These are phyloP conservation scores for Trichophyton verrucosum DNA, from an alignment of 2,329 filamentous ascomycete species.

Conservation along the genomic window DNA sequence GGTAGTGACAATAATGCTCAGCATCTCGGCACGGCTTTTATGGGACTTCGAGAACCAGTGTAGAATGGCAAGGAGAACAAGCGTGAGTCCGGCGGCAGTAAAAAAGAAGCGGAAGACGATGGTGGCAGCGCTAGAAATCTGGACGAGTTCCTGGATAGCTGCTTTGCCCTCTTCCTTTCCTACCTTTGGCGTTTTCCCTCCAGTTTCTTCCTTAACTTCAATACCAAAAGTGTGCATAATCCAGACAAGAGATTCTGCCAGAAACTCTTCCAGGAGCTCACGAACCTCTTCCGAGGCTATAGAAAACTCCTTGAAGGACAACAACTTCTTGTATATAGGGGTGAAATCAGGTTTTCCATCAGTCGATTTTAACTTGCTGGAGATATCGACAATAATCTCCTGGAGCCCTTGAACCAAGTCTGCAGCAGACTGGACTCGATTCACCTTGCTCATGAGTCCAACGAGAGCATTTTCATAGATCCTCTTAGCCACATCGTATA, in stretches of 20 bases:
- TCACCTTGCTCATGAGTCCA: neutral
- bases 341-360: conserved; percentile 8
- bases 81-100: conserved; percentile 24
- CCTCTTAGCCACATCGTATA: conserved; percentile 26
- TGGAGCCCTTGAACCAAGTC: conserved; percentile 5
- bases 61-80: conserved; percentile 24
- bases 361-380: conserved; percentile 1
- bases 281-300: neutral
- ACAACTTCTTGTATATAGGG: conserved; percentile 7
- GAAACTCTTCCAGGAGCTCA: conserved; percentile 2
- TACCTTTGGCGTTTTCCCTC: neutral
- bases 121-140: neutral
- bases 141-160: neutral
- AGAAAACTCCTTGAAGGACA: neutral
- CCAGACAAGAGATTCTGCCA: conserved; percentile 5
- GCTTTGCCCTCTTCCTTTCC: neutral
- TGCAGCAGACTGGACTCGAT: neutral
- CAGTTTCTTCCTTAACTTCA: conserved; percentile 1
- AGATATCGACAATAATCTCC: conserved; percentile 1
- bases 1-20: conserved; percentile 10
- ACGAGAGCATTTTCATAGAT: conserved; percentile 12
- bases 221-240: conserved; percentile 11
- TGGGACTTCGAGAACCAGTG: conserved; percentile 17
- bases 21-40: conserved; percentile 14
- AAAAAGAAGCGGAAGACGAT: conserved; percentile 26